A percentile compares a stretch with the other conserved stretches of the same genome.
Evolutionary conservation across 108 stramenopile species (phyloP).

Genomic region (Heterococcus sp.): DNA sequence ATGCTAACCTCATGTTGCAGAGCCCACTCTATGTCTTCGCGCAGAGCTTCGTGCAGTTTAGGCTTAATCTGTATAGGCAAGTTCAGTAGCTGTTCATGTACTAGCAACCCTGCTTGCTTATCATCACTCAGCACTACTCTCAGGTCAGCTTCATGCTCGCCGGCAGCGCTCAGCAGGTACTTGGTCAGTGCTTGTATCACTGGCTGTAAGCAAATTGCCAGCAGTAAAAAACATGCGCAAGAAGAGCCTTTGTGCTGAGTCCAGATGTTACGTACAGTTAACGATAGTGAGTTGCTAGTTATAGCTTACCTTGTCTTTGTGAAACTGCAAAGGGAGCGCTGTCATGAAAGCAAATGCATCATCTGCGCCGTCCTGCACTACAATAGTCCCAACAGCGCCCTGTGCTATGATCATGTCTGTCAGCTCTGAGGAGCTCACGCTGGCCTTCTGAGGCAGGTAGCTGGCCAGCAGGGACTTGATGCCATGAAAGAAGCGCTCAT

Average conservation of each 20-base stretch:
- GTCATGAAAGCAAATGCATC: too few relatives aligned
- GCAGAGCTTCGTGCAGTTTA: constrained; percentile 33
- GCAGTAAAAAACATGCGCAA: too few relatives aligned
- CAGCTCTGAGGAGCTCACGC: constrained; percentile 6
- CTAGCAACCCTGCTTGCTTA: constrained; percentile 19
- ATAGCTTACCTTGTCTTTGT: too few relatives aligned
- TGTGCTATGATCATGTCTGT: constrained; percentile 21
- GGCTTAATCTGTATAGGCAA: constrained; percentile 38
- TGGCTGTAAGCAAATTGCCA: too few relatives aligned
- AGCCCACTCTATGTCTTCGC: constrained; percentile 43
- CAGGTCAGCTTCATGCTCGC: too few relatives aligned
- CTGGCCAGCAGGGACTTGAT: constrained; percentile 17
- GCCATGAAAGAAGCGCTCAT: constrained; percentile 39
- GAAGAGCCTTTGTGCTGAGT: too few relatives aligned
- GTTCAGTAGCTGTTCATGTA: constrained; percentile 34
- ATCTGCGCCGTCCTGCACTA: constrained; percentile 18
- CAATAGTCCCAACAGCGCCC: constrained; percentile 33
- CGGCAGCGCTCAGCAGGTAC: constrained; percentile 17
- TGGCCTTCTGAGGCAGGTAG: constrained; percentile 19
- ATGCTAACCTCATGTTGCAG: constrained; percentile 23
- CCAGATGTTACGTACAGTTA: too few relatives aligned
- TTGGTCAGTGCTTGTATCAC: constrained; percentile 17
- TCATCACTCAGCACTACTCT: not conserved
- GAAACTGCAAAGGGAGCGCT: too few relatives aligned
- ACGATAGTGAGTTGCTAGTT: too few relatives aligned